Percentiles rank a stretch among this genome's conserved stretches.
These are phyloP conservation scores for Hypoxylon sp. DNA, from an alignment of 2,329 filamentous ascomycete genomes.

Conservation along the genomic window DNA sequence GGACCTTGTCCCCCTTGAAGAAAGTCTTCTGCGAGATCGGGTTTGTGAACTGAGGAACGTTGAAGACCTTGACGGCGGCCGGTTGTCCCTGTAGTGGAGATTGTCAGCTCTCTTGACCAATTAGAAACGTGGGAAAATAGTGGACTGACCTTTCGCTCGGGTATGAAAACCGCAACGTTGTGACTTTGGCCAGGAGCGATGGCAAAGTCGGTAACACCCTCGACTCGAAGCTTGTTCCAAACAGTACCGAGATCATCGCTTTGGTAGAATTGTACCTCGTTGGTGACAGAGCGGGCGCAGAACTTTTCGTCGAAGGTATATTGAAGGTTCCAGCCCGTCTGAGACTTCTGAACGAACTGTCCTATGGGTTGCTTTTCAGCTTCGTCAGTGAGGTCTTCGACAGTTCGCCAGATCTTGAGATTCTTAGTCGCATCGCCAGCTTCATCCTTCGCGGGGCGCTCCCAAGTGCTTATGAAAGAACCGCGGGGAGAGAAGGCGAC, in stretches of 20 bases:
- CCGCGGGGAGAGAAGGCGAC: slow-evolving; percentile 93
- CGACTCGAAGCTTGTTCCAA: slow-evolving; percentile 95
- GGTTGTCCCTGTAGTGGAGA: slow-evolving; percentile 80
- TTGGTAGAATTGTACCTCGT: slow-evolving; percentile 97
- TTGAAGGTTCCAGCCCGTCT: slow-evolving; percentile 96
- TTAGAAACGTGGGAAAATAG: neutral
- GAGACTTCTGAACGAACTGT: slow-evolving; percentile 93
- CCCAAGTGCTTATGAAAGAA: slow-evolving; percentile 96
- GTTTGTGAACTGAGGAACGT: slow-evolving; percentile 85
- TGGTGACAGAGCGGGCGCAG: slow-evolving; percentile 93
- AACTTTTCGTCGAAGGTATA: slow-evolving; percentile 94
- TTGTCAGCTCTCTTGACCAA: slow-evolving; percentile 31
- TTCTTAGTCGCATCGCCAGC: slow-evolving; percentile 95
- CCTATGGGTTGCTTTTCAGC: slow-evolving; percentile 81
- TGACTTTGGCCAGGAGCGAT: slow-evolving; percentile 90
- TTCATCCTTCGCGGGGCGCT: slow-evolving; percentile 92
- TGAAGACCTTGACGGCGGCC: slow-evolving; percentile 92
- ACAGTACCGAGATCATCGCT: slow-evolving; percentile 86
- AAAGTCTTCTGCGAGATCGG: slow-evolving; percentile 98
- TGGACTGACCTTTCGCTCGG: slow-evolving; percentile 85
- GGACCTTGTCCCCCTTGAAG: slow-evolving; percentile 99
- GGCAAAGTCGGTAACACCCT: slow-evolving; percentile 91
- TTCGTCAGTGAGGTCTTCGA: slow-evolving; percentile 74
- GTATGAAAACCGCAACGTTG: slow-evolving; percentile 93
- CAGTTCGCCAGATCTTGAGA: slow-evolving; percentile 92